Evolutionary conservation across 495 filamentous ascomycete species (phyloP), one percentile per base, ranked within the genome.

Genomic region (Penicillium waksmanii): DNA sequence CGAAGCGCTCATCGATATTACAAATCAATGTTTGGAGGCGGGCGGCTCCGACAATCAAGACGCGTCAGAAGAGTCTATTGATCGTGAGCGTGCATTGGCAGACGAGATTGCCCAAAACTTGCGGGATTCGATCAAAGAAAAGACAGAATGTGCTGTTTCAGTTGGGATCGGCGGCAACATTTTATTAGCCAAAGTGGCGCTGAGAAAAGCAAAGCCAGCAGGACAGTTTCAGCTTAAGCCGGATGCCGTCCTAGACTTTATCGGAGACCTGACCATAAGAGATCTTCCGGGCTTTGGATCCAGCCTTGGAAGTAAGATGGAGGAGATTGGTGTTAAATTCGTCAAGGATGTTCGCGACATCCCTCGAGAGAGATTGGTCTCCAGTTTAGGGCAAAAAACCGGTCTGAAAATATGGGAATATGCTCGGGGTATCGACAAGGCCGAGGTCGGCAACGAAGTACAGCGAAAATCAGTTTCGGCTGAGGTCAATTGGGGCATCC

Each of bases 401-500:
- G 96, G 95, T 6, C 88, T 90, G 56, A 96, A 90, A 72, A 81
- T 98, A 7, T 96, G 86, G 84, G 90, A 97, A 53, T 96, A 96
- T 66, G 83, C 94, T 27, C 85, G 93, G 13, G 95, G 95, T 1
- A 91, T 98, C 53, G 96, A 98, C 72, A 79, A 82, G 44, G 80
- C 85, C 0, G 93, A 96, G 72, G 91, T 98, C 27, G 95, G 95
- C 34, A 89, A 92, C 47, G 88, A 93, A 68, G 80, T 84, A 0
- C 67, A 84, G 12, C 84, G 95, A 35, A 97, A 97, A 68, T 97
- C 93, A 0, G 90, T 98, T 12, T 96, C 93, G 2, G 94, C 93
- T 0, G 93, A 98, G 60, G 91, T 98, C 57, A 98, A 97, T 65
- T 98, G 96, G 96, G 95, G 95, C 3, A 95, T 98, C 53, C 87